Evolutionary conservation across 192 early-diverging fungal genomes (phyloP).

Genomic region (Coemansia sp.): DNA sequence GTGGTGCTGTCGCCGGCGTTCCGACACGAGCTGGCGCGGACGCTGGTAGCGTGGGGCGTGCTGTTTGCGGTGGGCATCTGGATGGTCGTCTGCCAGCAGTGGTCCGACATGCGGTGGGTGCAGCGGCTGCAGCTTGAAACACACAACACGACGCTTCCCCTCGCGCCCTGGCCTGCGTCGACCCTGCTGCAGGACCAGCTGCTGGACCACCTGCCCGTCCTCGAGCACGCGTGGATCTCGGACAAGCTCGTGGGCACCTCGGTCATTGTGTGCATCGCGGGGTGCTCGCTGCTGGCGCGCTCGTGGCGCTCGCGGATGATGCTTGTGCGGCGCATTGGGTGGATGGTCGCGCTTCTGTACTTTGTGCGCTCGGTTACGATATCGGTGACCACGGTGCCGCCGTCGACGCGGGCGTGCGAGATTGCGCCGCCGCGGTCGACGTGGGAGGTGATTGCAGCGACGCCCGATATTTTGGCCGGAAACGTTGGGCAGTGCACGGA

Average conservation of each 20-base stretch:
- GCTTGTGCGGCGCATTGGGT: constrained; percentile 53
- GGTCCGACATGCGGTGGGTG: constrained; percentile 51
- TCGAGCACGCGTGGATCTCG: constrained; percentile 49
- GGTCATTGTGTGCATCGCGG: constrained; percentile 44
- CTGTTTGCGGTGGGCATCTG: constrained; percentile 46
- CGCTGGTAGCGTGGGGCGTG: constrained; percentile 24
- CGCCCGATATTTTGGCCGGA: constrained; percentile 52
- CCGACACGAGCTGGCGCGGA: constrained; percentile 26
- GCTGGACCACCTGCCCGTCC: constrained; percentile 50
- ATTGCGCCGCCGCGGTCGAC: constrained; percentile 44
- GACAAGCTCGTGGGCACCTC: constrained; percentile 55
- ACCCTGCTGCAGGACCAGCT: constrained; percentile 51
- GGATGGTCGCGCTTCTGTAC: constrained; percentile 58
- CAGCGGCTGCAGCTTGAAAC: constrained; percentile 2
- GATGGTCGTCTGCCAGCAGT: constrained; percentile 55
- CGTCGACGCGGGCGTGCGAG: constrained; percentile 41
- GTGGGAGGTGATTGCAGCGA: constrained; percentile 47
- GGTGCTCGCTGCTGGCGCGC: constrained; percentile 33
- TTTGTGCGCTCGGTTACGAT: constrained; percentile 57
- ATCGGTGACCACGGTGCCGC: constrained; percentile 58
- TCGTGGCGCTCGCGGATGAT: constrained; percentile 56
- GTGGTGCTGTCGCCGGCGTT: constrained; percentile 19
- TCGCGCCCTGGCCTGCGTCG: constrained; percentile 19
- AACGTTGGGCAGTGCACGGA: constrained; percentile 57
- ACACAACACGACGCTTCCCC: neutral